A percentile compares a stretch with the other conserved stretches of the same genome.
These are phyloP conservation scores for Phytophthora brassicae DNA, from an alignment of 352 stramenopile species.

Conservation along the genomic window DNA sequence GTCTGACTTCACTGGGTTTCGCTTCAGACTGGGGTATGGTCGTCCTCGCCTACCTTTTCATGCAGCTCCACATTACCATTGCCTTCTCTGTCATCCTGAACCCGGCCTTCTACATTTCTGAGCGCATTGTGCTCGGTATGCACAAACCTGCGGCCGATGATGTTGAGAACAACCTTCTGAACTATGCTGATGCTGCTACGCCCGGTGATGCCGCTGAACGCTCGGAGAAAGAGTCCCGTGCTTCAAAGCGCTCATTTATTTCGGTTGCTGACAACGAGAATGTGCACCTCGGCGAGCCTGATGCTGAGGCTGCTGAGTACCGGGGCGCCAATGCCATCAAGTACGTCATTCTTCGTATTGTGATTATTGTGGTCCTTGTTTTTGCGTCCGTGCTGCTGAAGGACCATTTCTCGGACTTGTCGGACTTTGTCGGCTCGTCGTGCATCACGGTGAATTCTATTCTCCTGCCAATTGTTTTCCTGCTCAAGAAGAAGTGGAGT, in stretches of 20 bases:
- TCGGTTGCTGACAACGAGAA: slow-evolving; percentile 45
- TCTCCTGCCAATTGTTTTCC: slow-evolving; percentile 44
- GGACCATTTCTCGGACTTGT: slow-evolving; percentile 47
- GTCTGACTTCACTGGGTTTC: slow-evolving; percentile 40
- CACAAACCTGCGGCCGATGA: slow-evolving; percentile 35
- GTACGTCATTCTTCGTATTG: slow-evolving; percentile 39
- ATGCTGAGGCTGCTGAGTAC: slow-evolving; percentile 34
- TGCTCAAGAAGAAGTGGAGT: slow-evolving; percentile 37
- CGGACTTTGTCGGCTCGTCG: slow-evolving; percentile 44
- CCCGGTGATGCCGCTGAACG: slow-evolving; percentile 15
- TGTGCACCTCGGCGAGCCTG: slow-evolving; percentile 16
- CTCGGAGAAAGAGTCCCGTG: slow-evolving; percentile 23
- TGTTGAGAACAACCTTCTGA: slow-evolving; percentile 31
- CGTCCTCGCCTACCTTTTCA: slow-evolving; percentile 55
- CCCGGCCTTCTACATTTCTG: slow-evolving; percentile 47
- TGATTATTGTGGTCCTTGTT: slow-evolving; percentile 38
- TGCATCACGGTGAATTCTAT: slow-evolving; percentile 53
- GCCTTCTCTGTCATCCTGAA: slow-evolving; percentile 56
- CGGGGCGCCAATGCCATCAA: slow-evolving; percentile 37
- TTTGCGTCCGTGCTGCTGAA: slow-evolving; percentile 43
- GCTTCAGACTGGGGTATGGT: slow-evolving; percentile 37
- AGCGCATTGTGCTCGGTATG: slow-evolving; percentile 54
- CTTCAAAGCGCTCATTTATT: slow-evolving; percentile 39
- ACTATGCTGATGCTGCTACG: slow-evolving; percentile 16
- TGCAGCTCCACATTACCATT: slow-evolving; percentile 63